A percentile compares a stretch with the other conserved stretches of the same genome.
Evolutionary conservation across 2,329 filamentous ascomycete species (phyloP).

Genomic region (Penicillium sp.): DNA sequence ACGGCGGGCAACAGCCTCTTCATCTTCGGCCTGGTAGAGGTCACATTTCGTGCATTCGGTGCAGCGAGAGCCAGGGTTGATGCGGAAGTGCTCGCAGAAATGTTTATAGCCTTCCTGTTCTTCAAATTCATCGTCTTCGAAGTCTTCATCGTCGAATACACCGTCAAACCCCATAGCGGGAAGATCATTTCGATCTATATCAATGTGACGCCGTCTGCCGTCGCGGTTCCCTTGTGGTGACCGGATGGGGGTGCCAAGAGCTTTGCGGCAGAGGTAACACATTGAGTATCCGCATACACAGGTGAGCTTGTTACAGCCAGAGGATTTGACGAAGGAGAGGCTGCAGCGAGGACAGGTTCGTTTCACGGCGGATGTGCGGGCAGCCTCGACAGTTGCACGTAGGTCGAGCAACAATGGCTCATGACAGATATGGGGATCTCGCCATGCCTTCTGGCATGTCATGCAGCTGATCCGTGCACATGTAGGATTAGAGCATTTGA

Average conservation of each 20-base stretch:
- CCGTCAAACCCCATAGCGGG: slow-evolving; percentile 30
- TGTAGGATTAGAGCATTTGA: slow-evolving; percentile 68
- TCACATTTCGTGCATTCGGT: slow-evolving; percentile 78
- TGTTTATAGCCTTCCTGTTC: slow-evolving; percentile 78
- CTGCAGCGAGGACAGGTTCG: slow-evolving; percentile 90
- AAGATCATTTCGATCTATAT: slow-evolving; percentile 44
- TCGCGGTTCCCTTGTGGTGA: slow-evolving; percentile 1
- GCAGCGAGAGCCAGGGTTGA: slow-evolving; percentile 73
- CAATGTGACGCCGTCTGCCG: slow-evolving; percentile 6
- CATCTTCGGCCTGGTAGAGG: slow-evolving; percentile 68
- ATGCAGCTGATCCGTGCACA: slow-evolving; percentile 76
- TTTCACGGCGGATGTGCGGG: slow-evolving; percentile 91
- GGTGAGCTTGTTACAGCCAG: slow-evolving; percentile 94
- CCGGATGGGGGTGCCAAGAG: slow-evolving; percentile 41
- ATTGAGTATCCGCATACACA: slow-evolving; percentile 96
- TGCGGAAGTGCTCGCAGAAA: slow-evolving; percentile 94
- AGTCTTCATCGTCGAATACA: slow-evolving; percentile 7
- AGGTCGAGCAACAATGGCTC: slow-evolving; percentile 78
- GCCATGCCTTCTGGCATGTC: slow-evolving; percentile 78
- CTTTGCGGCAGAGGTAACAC: slow-evolving; percentile 93
- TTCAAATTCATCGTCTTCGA: slow-evolving; percentile 27
- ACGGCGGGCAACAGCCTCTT: slow-evolving; percentile 66
- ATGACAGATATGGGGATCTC: slow-evolving; percentile 86
- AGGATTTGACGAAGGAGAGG: slow-evolving; percentile 87
- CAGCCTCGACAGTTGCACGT: slow-evolving; percentile 85